Base-by-base conservation (phyloP, 2,329 filamentous ascomycete genomes). In the Monosporascus ibericus region DNA sequence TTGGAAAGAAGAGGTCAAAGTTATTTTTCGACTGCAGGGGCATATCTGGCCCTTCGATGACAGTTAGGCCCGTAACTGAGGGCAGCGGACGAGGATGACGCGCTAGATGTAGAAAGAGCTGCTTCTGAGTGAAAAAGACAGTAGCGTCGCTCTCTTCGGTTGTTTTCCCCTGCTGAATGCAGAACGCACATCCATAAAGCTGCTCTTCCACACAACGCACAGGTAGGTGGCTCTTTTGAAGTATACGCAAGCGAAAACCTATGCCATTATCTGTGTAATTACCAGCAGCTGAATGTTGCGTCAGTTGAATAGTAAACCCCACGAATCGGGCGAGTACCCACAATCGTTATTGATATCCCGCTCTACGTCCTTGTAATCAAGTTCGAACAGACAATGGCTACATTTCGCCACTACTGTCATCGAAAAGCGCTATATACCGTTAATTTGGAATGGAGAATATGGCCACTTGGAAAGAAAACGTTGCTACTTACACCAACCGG, bases 161-260 rank as follows among this genome's bases (percentile, higher is more conserved):
- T 0, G 78, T 81, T n/a, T 62, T 69, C 1, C 77, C 77, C 18
- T 68, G 55, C 5, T 76, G 71, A 4, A 80, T 67, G 60, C 80
- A 83, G 59, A 83, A 81, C 1, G 79, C 56, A 55, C 80, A 83
- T 3, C 70, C 78, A 58, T 80, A 83, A 44, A 79, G 62, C 49
- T 77, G 70, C 54, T 82, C 79, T 44, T 81, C 79, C 17, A 75
- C 67, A 15, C 75, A 69, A 50, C 72, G 73, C 5, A 76, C 74
- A 0, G 73, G 64, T 6, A 83, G 52, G 60, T 83, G 80, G 49
- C 74, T 75, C 62, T 83, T 83, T 57, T 79, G 77, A 5, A 83
- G 71, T 54, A 82, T 77, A 1, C 80, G 76, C 2, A 81, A 60
- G 7, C 80, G 76, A 58, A 78, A 82, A 6, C 70, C 69, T 44